Evolutionary conservation across 2,329 filamentous ascomycete genomes (phyloP).

Genomic region (Botrytis tulipae): DNA sequence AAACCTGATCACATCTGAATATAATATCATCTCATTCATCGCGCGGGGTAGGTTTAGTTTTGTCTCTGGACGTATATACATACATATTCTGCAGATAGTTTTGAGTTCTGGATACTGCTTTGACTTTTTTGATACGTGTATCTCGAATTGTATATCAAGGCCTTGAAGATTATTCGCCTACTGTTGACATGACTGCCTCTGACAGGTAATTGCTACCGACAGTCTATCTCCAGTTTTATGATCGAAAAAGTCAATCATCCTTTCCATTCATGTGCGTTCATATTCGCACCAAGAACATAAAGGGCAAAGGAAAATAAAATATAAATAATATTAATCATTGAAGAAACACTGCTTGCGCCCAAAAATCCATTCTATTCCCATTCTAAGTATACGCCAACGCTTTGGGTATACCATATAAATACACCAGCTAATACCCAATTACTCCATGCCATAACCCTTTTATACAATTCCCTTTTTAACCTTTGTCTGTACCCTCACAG

Average conservation of each 20-base stretch:
- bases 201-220: no score
- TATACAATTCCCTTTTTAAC: conserved; percentile 7
- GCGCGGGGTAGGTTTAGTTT: no score
- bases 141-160: background rate
- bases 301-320: background rate
- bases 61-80: no score
- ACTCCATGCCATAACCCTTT: background rate
- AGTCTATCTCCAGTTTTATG: background rate
- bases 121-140: background rate
- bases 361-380: background rate
- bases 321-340: background rate
- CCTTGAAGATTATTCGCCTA: background rate
- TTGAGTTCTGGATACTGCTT: background rate
- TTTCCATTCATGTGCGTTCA: background rate
- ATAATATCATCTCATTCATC: no score
- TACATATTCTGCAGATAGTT: no score
- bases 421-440: background rate
- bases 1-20: no score
- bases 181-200: background rate
- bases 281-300: background rate
- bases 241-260: background rate
- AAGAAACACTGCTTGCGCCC: background rate
- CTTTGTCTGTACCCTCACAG: conserved; percentile 30
- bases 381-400: background rate
- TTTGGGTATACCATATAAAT: conserved; percentile 5